Conservation (phyloP, 2,329 filamentous ascomycete genomes). For the Microsporum ferrugineum region DNA sequence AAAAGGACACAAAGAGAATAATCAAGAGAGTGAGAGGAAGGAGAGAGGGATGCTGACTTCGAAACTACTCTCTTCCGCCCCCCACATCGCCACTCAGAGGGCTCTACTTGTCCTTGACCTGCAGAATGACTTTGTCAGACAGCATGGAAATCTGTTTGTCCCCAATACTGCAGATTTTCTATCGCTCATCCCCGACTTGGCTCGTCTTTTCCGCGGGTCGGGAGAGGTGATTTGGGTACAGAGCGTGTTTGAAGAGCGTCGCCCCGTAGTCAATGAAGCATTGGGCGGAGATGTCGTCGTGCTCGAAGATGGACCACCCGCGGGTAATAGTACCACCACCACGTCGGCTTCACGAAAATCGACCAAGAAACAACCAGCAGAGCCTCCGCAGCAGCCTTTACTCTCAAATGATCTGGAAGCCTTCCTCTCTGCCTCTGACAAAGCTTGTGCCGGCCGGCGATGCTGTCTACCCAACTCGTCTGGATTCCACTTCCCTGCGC, state of each 20-base stretch:
- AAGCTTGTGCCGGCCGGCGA: constrained; percentile 17
- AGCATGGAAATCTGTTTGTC: constrained; percentile 57
- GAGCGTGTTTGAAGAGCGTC: constrained; percentile 57
- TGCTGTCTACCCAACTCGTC: constrained; percentile 32
- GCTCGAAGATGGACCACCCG: constrained; percentile 18
- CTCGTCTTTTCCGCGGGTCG: constrained; percentile 58
- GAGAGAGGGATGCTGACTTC: constrained; percentile 6
- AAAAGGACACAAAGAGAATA: not conserved
- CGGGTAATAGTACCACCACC: not conserved
- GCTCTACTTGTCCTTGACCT: constrained; percentile 76
- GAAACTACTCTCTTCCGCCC: constrained; percentile 10
- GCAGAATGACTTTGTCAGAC: constrained; percentile 75
- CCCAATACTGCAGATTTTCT: constrained; percentile 54
- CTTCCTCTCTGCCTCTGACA: constrained; percentile 26
- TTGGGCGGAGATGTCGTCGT: constrained; percentile 38
- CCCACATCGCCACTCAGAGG: constrained; percentile 44
- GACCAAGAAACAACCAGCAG: not conserved
- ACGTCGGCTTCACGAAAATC: not conserved
- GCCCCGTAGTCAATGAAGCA: constrained; percentile 43
- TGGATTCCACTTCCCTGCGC: constrained; percentile 41
- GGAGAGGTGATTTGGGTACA: constrained; percentile 76
- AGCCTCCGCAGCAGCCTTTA: constrained; percentile 5
- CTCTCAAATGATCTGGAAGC: constrained; percentile 31
- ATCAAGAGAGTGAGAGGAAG: not conserved
- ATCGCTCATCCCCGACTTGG: constrained; percentile 53